Percentiles rank a stretch among this genome's conserved stretches.
Conservation (phyloP, 306 rosid genomes). For the Comarum palustre region DNA sequence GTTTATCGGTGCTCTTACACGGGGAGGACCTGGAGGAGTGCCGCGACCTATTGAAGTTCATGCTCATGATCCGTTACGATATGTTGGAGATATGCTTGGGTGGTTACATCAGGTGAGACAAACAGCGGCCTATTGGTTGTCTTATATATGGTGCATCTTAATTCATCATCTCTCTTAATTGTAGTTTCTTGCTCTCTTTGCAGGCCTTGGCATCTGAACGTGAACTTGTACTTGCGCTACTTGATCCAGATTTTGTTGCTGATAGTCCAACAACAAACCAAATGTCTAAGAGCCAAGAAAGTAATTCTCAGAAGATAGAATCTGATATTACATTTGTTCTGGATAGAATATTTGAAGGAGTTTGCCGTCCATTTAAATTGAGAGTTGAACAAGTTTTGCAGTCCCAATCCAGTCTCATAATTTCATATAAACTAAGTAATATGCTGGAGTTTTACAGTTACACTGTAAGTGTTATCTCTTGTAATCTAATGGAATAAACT, state of each 20-base stretch:
- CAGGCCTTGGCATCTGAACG: conserved; percentile 99
- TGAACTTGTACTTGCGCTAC: conserved; percentile 71
- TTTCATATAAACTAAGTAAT: conserved; percentile 84
- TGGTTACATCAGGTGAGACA: conserved; percentile 88
- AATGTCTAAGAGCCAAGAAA: conserved; percentile 46
- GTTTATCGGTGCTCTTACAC: conserved; percentile 94
- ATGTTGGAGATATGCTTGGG: conserved; percentile 94
- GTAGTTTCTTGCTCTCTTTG: conserved; percentile 22
- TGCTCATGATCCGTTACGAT: conserved; percentile 95
- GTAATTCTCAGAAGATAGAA: conserved; percentile 55
- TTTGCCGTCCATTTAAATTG: conserved; percentile 96
- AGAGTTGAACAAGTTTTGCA: conserved; percentile 98
- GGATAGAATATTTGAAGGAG: conserved; percentile 98
- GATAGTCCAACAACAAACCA: conserved; percentile 59
- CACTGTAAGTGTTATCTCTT: conserved; percentile 62
- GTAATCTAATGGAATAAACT: not conserved
- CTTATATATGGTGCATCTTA: conserved; percentile 1
- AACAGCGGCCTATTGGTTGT: conserved; percentile 25
- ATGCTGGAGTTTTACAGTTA: conserved; percentile 90
- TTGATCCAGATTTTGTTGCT: conserved; percentile 72
- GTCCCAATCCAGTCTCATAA: conserved; percentile 85
- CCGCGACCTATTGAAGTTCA: conserved; percentile 99
- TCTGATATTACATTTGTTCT: conserved; percentile 83
- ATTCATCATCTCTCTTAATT: conserved; percentile 8
- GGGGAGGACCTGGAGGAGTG: conserved; percentile 97